These are phyloP conservation scores for Talaromyces atroroseus DNA, from an alignment of 2,329 filamentous ascomycete species.

Conservation along the genomic window DNA sequence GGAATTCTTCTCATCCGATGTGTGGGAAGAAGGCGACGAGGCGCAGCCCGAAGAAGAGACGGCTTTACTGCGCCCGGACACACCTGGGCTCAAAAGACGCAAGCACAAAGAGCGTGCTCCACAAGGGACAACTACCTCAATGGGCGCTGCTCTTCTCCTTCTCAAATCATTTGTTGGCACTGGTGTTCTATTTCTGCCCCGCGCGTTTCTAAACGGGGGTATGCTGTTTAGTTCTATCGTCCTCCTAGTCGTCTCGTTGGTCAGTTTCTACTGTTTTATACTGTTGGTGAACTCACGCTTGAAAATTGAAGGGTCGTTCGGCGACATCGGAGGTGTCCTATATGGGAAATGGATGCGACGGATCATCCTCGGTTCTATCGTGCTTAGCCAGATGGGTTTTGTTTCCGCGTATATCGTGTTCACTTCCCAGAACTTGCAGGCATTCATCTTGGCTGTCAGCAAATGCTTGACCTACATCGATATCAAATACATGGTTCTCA, in stretches of 20 bases:
- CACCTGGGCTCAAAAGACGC: constrained; percentile 66
- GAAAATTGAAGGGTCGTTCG: constrained; percentile 87
- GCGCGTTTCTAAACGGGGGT: constrained; percentile 82
- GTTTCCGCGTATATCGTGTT: constrained; percentile 96
- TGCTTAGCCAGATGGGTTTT: constrained; percentile 92
- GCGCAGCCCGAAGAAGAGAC: constrained; percentile 84
- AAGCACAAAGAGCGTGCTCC: constrained; percentile 69
- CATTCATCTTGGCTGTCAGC: constrained; percentile 86
- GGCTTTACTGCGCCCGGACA: constrained; percentile 64
- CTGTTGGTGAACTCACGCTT: constrained; percentile 82
- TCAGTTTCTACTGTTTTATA: constrained; percentile 98
- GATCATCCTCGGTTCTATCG: constrained; percentile 84
- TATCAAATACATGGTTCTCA: constrained; percentile 82
- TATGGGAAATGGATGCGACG: constrained; percentile 88
- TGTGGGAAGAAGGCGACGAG: constrained; percentile 56
- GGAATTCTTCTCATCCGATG: constrained; percentile 84
- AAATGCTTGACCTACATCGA: constrained; percentile 80
- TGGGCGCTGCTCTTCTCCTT: constrained; percentile 74
- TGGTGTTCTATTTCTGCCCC: constrained; percentile 16
- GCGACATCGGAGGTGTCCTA: constrained; percentile 87
- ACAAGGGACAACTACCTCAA: constrained; percentile 70
- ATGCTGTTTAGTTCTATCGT: constrained; percentile 96
- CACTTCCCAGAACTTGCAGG: constrained; percentile 89
- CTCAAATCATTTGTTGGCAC: constrained; percentile 92
- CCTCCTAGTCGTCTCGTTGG: constrained; percentile 72